These are phyloP conservation scores for Ogataea pilisensis DNA, from an alignment of 805 yeast genomes.

Conservation along the genomic window DNA sequence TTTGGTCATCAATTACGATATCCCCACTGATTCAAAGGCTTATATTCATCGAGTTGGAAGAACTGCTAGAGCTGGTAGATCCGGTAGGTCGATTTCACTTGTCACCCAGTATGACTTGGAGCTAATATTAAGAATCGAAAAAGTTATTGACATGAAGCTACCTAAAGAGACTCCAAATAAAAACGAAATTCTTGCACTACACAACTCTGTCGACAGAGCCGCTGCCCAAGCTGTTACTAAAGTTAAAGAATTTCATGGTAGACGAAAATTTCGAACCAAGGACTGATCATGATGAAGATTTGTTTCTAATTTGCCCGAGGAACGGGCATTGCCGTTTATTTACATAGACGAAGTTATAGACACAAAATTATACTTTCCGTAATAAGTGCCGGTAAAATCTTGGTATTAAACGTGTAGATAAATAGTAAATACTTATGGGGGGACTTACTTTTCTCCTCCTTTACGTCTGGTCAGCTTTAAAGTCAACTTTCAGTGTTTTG, in stretches of 20 bases:
- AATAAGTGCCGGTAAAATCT: too few relatives aligned
- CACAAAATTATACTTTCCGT: too few relatives aligned
- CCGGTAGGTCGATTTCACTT: slow-evolving; percentile 81
- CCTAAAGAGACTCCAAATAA: slow-evolving; percentile 80
- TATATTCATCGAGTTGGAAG: slow-evolving; percentile 97
- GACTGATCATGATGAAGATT: neutral
- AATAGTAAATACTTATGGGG: too few relatives aligned
- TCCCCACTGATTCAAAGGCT: slow-evolving; percentile 95
- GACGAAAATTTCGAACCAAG: slow-evolving; percentile 15
- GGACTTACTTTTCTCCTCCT: too few relatives aligned
- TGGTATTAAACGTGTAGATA: too few relatives aligned
- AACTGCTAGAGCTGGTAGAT: slow-evolving; percentile 92
- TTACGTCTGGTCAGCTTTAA: too few relatives aligned
- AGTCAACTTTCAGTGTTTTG: too few relatives aligned
- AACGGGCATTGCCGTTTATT: neutral
- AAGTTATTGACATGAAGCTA: slow-evolving; percentile 75
- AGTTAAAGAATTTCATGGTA: slow-evolving; percentile 59
- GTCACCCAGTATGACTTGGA: slow-evolving; percentile 96
- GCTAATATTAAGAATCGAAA: slow-evolving; percentile 81
- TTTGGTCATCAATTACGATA: slow-evolving; percentile 84
- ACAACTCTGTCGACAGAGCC: slow-evolving; percentile 88
- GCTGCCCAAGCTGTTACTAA: slow-evolving; percentile 82
- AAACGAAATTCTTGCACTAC: slow-evolving; percentile 70
- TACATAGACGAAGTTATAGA: too few relatives aligned
- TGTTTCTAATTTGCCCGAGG: neutral